Base-by-base conservation (phyloP, 345 rosid species). In the Rhodomyrtus tomentosa region DNA sequence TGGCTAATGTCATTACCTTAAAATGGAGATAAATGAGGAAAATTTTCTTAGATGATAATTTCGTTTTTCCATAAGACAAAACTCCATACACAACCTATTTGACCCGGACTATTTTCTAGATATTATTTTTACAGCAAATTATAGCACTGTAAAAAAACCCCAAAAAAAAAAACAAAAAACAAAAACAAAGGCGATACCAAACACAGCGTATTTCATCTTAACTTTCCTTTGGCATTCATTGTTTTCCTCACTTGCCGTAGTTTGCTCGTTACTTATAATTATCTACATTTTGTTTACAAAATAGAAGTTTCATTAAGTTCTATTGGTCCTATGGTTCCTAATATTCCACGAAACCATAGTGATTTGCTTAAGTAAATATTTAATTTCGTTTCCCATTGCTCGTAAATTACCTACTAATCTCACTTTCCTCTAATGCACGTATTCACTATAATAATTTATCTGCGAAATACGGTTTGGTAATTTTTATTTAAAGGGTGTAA, bases 111-210 rank as follows among this genome's bases (percentile, higher is more conserved):
- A 58, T 58, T 58, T 58, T 58, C 0, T 58, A 58, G 10, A 12
- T 12, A 58, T 58, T 29, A 15, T n/a, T n/a, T 13, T 58, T 13
- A n/a, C 36, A 29, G 12, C n/a, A 12, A 13, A 5, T 58, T n/a
- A n/a, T 1, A 11, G 2, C 12, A 15, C 18, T 15, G 1, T 54
- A 2, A 38, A 38, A 5, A 38, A 3, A n/a, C n/a, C n/a, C n/a
- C n/a, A n/a, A 54, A 7, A 54, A 20, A 3, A 13, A 50, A 5
- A 51, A 51, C 5, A 16, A 21, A 0, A 1, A 7, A 52, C 0
- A 55, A 24, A 10, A 55, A 25, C 0, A 55, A 10, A 0, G 20
- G 14, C 72, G 3, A 1, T 6, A 5, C 32, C 72, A 12, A 0
- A 12, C 12, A n/a, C 68, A 2, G 12, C 32, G 3, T 27, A 58